Base-by-base conservation (phyloP, 768 basidiomycete species). In the Xerocomellus dryophilus region DNA sequence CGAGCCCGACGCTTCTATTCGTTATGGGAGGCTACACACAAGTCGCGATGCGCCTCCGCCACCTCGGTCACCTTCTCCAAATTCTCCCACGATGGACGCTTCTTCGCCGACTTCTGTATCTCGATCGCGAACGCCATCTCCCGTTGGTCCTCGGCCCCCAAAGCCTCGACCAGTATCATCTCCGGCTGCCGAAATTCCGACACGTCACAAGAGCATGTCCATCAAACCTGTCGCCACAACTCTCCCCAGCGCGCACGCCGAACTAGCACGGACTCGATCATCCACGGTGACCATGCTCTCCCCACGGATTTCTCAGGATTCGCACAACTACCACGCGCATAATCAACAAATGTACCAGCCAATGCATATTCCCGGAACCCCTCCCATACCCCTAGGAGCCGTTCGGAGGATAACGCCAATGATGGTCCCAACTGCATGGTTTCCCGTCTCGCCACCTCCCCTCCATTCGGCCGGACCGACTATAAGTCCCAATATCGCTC, bases 121-220 rank as follows among this genome's bases (percentile, higher is more conserved):
- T 55, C 73, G 75, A 41, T 72, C 76, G 44, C 73, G 77, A 40
- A 74, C 79, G 3, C 69, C 76, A 6, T 80, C 79, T 20, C 81
- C 81, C n/a, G 70, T 72, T 20, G 81, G 81, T 15, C 81, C 82
- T 7, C 76, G 82, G 5, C 68, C 76, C 14, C 68, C 50, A 48
- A 71, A 54, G 57, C 53, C 57, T 35, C 66, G 68, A 18, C 71
- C 66, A 1, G 54, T 67, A 44, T 67, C 68, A 7, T 68, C 71
- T 20, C 71, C 65, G 1, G 60, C 58, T 1, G 53, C 60, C 20
- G 65, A 66, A 42, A 66, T 58, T 14, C 69, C 66, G 1, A 62
- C 63, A 11, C 66, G 65, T 11, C 70, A 68, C 43, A 71, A 59
- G 63, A 71, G 70, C 44, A 68, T 70, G 68, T 48, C 60, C 15